Base-by-base conservation (phyloP, 345 rosid species). In the Raphanus sativus region DNA sequence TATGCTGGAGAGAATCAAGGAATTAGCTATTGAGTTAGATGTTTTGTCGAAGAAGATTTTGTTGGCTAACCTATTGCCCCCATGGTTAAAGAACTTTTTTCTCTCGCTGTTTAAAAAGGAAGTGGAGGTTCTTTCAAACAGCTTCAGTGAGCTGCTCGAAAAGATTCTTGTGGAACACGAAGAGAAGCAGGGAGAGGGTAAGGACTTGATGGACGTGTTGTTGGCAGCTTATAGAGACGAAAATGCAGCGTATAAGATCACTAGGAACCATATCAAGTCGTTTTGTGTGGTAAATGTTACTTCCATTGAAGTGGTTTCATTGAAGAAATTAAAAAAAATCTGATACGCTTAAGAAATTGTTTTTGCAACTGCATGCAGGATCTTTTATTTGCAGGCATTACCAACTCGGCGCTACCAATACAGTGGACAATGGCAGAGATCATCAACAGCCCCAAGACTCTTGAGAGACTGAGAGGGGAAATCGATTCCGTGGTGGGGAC, bases 131-230 rank as follows among this genome's bases (percentile, higher is more conserved):
- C 2, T 58, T 58, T 58, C 62, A 26, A 24, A 58, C 30, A 58
- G 30, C 0, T 24, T 58, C 30, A 10, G 4, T 24, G 62, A 58
- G 30, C 30, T 58, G 30, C 62, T 58, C 6, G 62, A 58, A 58
- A 58, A 24, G 62, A 10, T 58, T 24, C 62, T 58, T 58, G 62
- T 4, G 62, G 62, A 58, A 58, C 62, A 58, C 62, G 62, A 58
- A 10, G 6, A 58, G 2, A 58, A 10, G 30, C 62, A 24, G 1
- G 62, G 2, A 4, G 30, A 24, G 30, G 60, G 28, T 16, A 54
- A 21, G 25, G 60, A 54, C 25, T 54, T 54, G 26, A 54, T 54
- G 59, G 59, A 54, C 11, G 11, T 3, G 10, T 54, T 54, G 25
- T 54, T 54, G 59, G 59, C 59, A 54, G 59, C 26, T 54, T 54